These are phyloP conservation scores for Salix brachista DNA, from an alignment of 345 rosid genomes.

Conservation along the genomic window DNA sequence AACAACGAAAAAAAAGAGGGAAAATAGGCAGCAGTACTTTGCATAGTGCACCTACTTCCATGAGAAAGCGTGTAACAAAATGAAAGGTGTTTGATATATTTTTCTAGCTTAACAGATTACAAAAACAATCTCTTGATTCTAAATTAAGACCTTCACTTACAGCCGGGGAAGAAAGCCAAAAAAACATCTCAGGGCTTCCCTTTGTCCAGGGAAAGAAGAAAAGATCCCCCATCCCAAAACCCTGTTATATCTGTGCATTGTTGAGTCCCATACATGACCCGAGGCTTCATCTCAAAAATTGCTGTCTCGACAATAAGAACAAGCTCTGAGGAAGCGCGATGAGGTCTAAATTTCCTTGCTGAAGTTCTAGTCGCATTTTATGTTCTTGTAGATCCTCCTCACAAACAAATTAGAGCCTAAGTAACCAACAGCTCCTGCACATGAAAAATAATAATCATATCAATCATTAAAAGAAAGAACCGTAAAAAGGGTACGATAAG, in stretches of 20 bases:
- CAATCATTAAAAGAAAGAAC: background rate
- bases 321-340: constrained; percentile 26
- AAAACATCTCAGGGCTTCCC: constrained; percentile 37
- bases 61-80: constrained; percentile 5
- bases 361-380: constrained; percentile 72
- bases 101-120: constrained; percentile 36
- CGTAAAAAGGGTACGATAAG: background rate
- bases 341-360: constrained; percentile 3
- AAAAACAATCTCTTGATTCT: constrained; percentile 49
- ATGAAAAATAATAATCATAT: background rate
- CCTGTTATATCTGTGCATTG: constrained; percentile 17
- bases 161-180: constrained; percentile 30
- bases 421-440: constrained; percentile 87
- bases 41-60: background rate
- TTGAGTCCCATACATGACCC: constrained; percentile 14
- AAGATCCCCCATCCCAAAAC: constrained; percentile 28
- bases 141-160: constrained; percentile 46
- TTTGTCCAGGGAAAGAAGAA: constrained; percentile 27
- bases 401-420: constrained; percentile 91
- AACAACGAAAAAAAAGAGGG: background rate
- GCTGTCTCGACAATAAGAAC: constrained; percentile 22
- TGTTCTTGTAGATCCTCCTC: constrained; percentile 95
- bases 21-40: constrained; percentile 1
- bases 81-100: constrained; percentile 15
- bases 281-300: constrained; percentile 31